phyloP scores from a whole-genome alignment of 169 alveolate species.

The Besnoitia besnoiti region DNA sequence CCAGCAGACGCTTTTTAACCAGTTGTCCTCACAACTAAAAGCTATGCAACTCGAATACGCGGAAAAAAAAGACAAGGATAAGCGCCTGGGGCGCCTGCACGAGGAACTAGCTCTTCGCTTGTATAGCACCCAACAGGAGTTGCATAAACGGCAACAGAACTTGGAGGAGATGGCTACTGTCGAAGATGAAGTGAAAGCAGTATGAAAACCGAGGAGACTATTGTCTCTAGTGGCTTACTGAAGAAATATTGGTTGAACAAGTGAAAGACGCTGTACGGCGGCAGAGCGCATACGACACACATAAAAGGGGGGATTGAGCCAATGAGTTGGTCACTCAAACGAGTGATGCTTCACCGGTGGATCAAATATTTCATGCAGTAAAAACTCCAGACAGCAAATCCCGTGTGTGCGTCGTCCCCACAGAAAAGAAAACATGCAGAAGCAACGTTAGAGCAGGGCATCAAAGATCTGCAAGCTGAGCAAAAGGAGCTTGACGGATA shows the following conservation, averaged over 20 bases:
- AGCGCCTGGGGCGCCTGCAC: conserved; percentile 72
- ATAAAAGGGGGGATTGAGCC: no score
- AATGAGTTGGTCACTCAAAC: no score
- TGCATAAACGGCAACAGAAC: conserved; percentile 82
- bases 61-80: conserved; percentile 84
- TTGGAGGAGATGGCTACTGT: conserved; percentile 83
- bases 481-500: conserved; percentile 84
- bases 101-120: conserved; percentile 86
- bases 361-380: no score
- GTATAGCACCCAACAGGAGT: conserved; percentile 85
- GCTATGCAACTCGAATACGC: conserved; percentile 77
- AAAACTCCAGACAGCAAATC: no score
- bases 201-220: no score
- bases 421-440: conserved; percentile 85
- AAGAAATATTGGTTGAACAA: no score
- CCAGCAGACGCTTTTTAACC: conserved; percentile 82
- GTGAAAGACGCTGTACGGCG: no score
- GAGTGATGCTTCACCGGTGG: no score
- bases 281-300: no score
- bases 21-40: conserved; percentile 84
- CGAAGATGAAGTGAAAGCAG: conserved; percentile 73
- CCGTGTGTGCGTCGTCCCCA: no score
- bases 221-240: no score
- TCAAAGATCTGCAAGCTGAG: conserved; percentile 77
- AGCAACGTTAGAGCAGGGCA: conserved; percentile 76